Evolutionary conservation across 1,284 basidiomycete species (phyloP), one percentile per base, ranked within the genome.

Genomic region (Leccinum subrobustum): DNA sequence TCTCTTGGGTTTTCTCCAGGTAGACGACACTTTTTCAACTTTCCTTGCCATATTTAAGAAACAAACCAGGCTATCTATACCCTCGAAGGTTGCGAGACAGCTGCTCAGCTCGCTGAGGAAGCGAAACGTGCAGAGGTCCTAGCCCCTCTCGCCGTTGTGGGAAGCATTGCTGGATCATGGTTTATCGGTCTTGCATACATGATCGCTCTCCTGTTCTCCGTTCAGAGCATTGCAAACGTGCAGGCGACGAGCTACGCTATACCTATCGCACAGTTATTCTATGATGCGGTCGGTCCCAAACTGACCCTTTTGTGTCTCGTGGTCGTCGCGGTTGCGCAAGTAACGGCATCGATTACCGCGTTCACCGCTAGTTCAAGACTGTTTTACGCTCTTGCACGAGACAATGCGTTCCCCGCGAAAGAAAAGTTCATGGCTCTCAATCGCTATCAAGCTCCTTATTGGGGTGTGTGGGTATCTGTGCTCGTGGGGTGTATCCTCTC

Each of bases 51-150:
- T 35, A 44, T 31, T 56, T 59, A 39, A 67, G 37, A 51, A 44
- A 7, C 14, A 16, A 37, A 0, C 56, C 56, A 83, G 78, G 84
- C 84, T 3, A 84, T 86, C 5, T 86, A 86, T 66, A 84, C 84
- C 1, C 77, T 86, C 25, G 84, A 85, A 73, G 84, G 84, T 18
- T 85, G 84, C 68, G 84, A 85, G 68, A 86, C 84, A 5, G 84
- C 84, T 39, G 84, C 84, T 25, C 84, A 86, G 70, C 79, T 85
- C 6, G 84, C 84, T 4, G 84, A 86, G 70, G 84, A 86, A 70
- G 83, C 84, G 27, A 74, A 78, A 52, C 80, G 81, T 48, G 84
- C 84, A 0, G 82, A 84, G 60, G 63, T 83, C 54, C 80, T 86
- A 23, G 83, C 84, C 1, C 84, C 84, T 5, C 72, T 84, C 39